A percentile compares a stretch with the other conserved stretches of the same genome.
Evolutionary conservation across 208 protist species (phyloP).

Genomic region (Acanthamoeba culbertsoni): DNA sequence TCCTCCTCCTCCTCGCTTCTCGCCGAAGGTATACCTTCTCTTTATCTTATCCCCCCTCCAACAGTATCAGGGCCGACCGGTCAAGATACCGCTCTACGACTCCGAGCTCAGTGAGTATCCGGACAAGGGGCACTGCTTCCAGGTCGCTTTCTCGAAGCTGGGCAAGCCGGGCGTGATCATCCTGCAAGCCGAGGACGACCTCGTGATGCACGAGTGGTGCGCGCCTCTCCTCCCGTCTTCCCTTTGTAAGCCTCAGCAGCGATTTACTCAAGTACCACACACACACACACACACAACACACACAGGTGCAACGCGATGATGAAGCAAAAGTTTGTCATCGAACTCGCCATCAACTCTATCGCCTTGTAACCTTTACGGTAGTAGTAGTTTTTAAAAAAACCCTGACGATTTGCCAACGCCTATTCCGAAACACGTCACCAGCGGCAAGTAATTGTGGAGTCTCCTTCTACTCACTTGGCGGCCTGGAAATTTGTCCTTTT

Average conservation of each 20-base stretch:
- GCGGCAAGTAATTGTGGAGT: too few species aligned
- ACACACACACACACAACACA: neutral
- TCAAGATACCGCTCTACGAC: constrained; percentile 52
- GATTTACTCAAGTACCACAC: neutral
- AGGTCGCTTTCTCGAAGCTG: neutral
- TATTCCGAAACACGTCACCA: too few species aligned
- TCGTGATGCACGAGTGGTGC: constrained; percentile 47
- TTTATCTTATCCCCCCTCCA: neutral
- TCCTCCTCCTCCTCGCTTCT: too few species aligned
- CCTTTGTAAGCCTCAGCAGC: neutral
- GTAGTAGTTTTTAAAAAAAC: too few species aligned
- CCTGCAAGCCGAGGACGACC: constrained; percentile 21
- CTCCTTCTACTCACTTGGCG: too few species aligned
- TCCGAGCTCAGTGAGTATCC: constrained; percentile 35
- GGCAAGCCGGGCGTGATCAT: neutral
- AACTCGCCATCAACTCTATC: constrained; percentile 57
- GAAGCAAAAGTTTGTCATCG: constrained; percentile 62
- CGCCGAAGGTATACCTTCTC: too few species aligned
- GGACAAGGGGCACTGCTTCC: constrained; percentile 48
- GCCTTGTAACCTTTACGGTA: neutral
- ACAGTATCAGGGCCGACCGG: constrained; percentile 31
- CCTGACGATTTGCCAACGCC: too few species aligned
- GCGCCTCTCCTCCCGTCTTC: neutral
- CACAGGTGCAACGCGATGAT: constrained; percentile 57
- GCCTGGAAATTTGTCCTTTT: too few species aligned